A percentile compares a stretch with the other conserved stretches of the same genome.
Evolutionary conservation across 768 basidiomycete species (phyloP).

Genomic region (Collybia mongolica): DNA sequence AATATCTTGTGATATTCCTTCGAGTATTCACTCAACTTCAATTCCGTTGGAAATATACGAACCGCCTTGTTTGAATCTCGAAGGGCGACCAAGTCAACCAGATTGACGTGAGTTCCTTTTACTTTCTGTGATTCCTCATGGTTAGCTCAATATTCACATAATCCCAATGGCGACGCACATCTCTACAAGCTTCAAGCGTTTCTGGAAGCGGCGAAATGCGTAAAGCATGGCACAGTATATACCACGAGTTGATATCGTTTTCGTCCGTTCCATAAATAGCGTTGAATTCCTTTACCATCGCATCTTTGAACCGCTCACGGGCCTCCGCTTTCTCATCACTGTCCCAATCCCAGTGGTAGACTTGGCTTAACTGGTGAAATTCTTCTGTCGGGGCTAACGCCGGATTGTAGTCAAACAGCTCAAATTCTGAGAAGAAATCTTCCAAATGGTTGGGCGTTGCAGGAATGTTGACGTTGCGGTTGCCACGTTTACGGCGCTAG

Average conservation of each 20-base stretch:
- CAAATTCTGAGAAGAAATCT: slow-evolving; percentile 19
- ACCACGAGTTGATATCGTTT: slow-evolving; percentile 26
- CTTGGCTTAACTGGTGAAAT: slow-evolving; percentile 21
- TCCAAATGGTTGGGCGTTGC: not conserved
- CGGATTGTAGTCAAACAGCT: slow-evolving; percentile 18
- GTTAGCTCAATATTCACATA: not conserved
- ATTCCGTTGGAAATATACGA: slow-evolving; percentile 20
- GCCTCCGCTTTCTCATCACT: slow-evolving; percentile 10
- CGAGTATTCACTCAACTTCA: slow-evolving; percentile 30
- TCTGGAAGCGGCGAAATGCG: slow-evolving; percentile 26
- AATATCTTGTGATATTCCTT: slow-evolving; percentile 22
- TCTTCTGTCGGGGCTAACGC: slow-evolving; percentile 19
- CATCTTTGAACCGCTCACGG: slow-evolving; percentile 21
- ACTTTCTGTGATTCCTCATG: slow-evolving; percentile 20
- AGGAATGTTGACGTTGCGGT: too few species aligned
- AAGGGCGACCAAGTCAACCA: slow-evolving; percentile 35
- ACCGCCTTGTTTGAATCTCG: slow-evolving; percentile 6
- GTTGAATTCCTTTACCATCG: slow-evolving; percentile 31
- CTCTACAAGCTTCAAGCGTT: slow-evolving; percentile 20
- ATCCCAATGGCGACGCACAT: slow-evolving; percentile 15
- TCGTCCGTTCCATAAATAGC: slow-evolving; percentile 29
- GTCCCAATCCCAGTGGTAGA: slow-evolving; percentile 12
- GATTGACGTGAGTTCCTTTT: slow-evolving; percentile 30
- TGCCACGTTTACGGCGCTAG: too few species aligned
- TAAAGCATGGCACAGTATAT: slow-evolving; percentile 23